A percentile compares a stretch with the other conserved stretches of the same genome.
Evolutionary conservation across 2,329 filamentous ascomycete species (phyloP).

Genomic region (Pezicula radicicola): DNA sequence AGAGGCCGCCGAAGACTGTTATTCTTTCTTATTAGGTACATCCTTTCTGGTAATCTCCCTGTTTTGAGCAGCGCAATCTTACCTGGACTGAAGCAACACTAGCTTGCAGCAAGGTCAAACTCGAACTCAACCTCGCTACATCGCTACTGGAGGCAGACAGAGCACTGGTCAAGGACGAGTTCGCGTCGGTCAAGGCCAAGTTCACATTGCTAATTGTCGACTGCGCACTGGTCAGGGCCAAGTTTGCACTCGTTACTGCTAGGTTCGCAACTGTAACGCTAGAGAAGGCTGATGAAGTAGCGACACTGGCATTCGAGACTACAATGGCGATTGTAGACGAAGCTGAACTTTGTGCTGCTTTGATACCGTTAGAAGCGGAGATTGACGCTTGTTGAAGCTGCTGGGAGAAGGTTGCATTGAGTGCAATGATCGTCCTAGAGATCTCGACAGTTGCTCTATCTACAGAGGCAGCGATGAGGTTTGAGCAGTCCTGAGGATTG

Average conservation of each 20-base stretch:
- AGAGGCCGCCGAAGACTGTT: constrained; percentile 10
- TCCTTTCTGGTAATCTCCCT: background rate
- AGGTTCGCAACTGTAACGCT: constrained; percentile 9
- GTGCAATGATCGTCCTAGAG: constrained; percentile 14
- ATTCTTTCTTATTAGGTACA: background rate
- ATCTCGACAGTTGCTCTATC: constrained; percentile 16
- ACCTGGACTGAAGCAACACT: constrained; percentile 10
- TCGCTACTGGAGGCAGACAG: constrained; percentile 12
- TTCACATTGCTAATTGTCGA: background rate
- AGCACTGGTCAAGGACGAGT: constrained; percentile 4
- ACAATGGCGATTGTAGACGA: constrained; percentile 6
- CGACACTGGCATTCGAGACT: constrained; percentile 8
- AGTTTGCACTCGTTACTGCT: constrained; percentile 7
- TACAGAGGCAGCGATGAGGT: constrained; percentile 15
- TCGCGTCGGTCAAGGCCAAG: background rate
- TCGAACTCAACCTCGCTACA: constrained; percentile 13
- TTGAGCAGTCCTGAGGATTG: constrained; percentile 12
- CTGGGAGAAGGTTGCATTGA: constrained; percentile 18
- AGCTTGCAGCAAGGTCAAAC: constrained; percentile 7
- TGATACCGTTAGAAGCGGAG: constrained; percentile 11
- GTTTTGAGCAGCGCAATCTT: background rate
- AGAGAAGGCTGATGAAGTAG: constrained; percentile 12
- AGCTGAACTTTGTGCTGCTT: constrained; percentile 10
- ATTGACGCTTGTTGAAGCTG: constrained; percentile 12
- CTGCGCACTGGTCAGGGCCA: constrained; percentile 7